phyloP scores from a whole-genome alignment of 179 eudicot species.

The Amaranthus tricolor region DNA sequence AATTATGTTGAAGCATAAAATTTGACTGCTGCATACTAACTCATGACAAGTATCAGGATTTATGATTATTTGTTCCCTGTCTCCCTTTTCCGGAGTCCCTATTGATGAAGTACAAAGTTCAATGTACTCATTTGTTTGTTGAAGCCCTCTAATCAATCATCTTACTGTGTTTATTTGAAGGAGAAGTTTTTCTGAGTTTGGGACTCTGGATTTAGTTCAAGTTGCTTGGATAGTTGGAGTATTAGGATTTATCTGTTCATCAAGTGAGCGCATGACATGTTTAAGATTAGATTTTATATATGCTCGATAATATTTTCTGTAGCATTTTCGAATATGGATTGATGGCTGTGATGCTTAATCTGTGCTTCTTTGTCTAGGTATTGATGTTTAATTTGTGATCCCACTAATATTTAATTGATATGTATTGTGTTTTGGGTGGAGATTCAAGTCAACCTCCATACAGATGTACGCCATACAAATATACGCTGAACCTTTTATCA shows the following conservation, averaged over 20 bases:
- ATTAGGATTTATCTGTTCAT: too few species aligned
- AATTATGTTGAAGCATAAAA: neutral
- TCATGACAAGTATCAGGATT: neutral
- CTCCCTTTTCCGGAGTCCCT: neutral
- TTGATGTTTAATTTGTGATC: neutral
- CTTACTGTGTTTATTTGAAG: neutral
- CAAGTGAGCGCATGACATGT: neutral
- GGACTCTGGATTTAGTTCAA: neutral
- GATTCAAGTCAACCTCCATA: neutral
- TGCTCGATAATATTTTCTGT: neutral
- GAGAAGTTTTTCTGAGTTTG: neutral
- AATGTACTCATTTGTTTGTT: constrained; percentile 2
- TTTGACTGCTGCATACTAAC: neutral
- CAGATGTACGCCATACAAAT: neutral
- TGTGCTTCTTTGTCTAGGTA: neutral
- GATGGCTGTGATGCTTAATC: neutral
- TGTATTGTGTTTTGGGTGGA: neutral
- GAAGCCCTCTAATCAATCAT: neutral
- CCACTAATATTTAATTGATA: neutral
- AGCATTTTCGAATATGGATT: neutral
- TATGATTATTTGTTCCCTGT: neutral
- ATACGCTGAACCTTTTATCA: too few species aligned
- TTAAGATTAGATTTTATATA: neutral
- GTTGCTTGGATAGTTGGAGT: neutral
- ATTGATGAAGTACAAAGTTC: neutral